Evolutionary conservation across 1,139 yeast genomes (phyloP), one percentile per base, ranked within the genome.

Genomic region (Saccharomycopsis crataegensis): DNA sequence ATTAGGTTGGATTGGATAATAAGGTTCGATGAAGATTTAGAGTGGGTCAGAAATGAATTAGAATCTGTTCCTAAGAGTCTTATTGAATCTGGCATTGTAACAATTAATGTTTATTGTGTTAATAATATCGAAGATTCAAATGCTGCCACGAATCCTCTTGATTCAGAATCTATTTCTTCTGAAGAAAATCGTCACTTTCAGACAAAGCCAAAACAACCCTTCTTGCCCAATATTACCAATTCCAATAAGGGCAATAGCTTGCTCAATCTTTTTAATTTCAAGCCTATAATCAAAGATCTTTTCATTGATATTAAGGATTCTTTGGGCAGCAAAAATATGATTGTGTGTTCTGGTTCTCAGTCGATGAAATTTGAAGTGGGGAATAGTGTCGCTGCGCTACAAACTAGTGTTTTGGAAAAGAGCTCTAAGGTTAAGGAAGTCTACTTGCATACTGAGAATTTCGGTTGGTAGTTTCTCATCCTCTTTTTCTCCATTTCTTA

Each of bases 391-490:
- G 75, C 86, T 1, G n/a, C 58, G 11, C 51, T 72, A 4, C 78
- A 74, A 57, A 60, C 55, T 5, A 53, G 57, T n/a, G 67, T 70
- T 2, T 51, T 64, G 2, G 9, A 9, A 8, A 46, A 59, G 6
- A 52, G 49, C 42, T 55, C 56, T 1, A 58, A 62, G 2, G 63
- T 70, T 11, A 69, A 74, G 46, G 86, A 82, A 62, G 70, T 82
- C 9, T 79, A 70, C 59, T 65, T 82, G 48, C 86, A 82, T 59
- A 77, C 83, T 0, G 86, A 82, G 60, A 65, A 75, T 36, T 82
- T 79, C 64, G 82, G 82, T 0, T 81, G 83, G 84, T 80, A 38
- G 40, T 41, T 33, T 36, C n/a, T 36, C n/a, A 11, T 36, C n/a
- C n/a, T 36, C n/a, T 36, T 36, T 36, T 36, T 5, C n/a, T 36